These are phyloP conservation scores for Beauveria bassiana DNA, from an alignment of 2,329 filamentous ascomycete species.

Conservation along the genomic window DNA sequence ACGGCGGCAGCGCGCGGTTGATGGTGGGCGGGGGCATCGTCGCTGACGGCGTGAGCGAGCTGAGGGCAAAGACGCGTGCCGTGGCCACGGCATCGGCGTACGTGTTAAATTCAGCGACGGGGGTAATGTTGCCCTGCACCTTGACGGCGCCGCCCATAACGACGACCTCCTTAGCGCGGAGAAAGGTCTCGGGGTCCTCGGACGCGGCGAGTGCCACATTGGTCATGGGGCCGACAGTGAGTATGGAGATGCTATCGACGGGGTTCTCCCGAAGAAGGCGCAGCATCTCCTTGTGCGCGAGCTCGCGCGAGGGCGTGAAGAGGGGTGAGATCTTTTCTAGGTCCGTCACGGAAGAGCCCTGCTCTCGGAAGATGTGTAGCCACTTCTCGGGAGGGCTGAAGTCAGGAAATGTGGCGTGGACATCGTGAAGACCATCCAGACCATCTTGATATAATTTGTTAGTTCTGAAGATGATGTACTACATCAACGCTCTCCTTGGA, in stretches of 20 bases:
- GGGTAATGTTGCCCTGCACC: slow-evolving; percentile 72
- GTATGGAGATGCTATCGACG: slow-evolving; percentile 76
- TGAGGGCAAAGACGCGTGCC: slow-evolving; percentile 69
- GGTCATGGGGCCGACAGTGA: slow-evolving; percentile 86
- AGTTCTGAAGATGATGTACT: not conserved
- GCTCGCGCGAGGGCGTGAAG: slow-evolving; percentile 69
- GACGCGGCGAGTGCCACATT: slow-evolving; percentile 85
- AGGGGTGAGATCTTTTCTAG: slow-evolving; percentile 41
- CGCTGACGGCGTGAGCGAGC: slow-evolving; percentile 62
- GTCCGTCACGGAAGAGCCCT: slow-evolving; percentile 22
- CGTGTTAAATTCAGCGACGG: slow-evolving; percentile 89
- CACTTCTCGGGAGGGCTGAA: slow-evolving; percentile 67
- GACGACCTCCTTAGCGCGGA: slow-evolving; percentile 81
- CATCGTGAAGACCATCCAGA: slow-evolving; percentile 66
- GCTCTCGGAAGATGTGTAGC: slow-evolving; percentile 53
- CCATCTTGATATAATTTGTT: slow-evolving; percentile 47
- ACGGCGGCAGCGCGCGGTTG: slow-evolving; percentile 45
- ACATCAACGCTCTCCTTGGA: not conserved
- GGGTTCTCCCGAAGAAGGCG: slow-evolving; percentile 75
- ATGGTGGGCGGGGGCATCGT: slow-evolving; percentile 68
- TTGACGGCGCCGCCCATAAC: slow-evolving; percentile 91
- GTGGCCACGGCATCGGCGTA: slow-evolving; percentile 79
- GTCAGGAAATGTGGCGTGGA: slow-evolving; percentile 67
- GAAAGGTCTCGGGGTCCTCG: slow-evolving; percentile 80
- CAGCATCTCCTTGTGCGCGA: slow-evolving; percentile 83